Percentiles rank a stretch among this genome's conserved stretches.
Evolutionary conservation across 169 alveolate genomes (phyloP).

Genomic region (Cryptosporidium ryanae): DNA sequence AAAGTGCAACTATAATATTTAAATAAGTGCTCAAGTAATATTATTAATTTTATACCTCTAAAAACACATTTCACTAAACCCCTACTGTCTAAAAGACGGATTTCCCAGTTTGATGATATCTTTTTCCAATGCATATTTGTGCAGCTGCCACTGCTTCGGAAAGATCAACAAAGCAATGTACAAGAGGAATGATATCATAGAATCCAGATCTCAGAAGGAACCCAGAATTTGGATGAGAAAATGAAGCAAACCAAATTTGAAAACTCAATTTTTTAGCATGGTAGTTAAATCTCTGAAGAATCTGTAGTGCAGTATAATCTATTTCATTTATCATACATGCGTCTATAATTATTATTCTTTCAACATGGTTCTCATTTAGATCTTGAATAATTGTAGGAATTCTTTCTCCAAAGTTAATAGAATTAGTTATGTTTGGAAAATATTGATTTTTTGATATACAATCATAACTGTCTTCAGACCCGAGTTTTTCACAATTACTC

Average conservation of each 20-base stretch:
- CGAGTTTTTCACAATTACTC: not conserved
- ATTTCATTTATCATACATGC: constrained; percentile 68
- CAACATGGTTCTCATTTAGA: constrained; percentile 43
- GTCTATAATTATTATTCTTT: constrained; percentile 46
- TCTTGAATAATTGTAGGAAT: constrained; percentile 52
- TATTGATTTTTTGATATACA: not conserved
- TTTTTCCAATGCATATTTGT: constrained; percentile 27
- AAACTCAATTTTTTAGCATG: constrained; percentile 14
- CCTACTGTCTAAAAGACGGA: not conserved
- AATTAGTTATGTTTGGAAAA: constrained; percentile 12
- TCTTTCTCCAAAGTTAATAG: constrained; percentile 53
- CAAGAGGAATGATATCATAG: constrained; percentile 70
- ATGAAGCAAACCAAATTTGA: constrained; percentile 65
- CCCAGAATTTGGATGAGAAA: constrained; percentile 35
- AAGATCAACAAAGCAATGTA: constrained; percentile 61
- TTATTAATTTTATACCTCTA: too few relatives aligned
- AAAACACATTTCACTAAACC: not conserved
- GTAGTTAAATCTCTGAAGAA: constrained; percentile 19
- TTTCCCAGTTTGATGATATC: too few relatives aligned
- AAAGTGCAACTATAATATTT: too few relatives aligned
- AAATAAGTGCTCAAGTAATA: too few relatives aligned
- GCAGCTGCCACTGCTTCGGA: constrained; percentile 73
- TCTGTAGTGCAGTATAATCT: constrained; percentile 54
- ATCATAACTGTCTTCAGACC: not conserved
- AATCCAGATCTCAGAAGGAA: constrained; percentile 68